Base-by-base conservation (phyloP, 176 grass and related monocot species). In the Echinochloa phyllopogon region DNA sequence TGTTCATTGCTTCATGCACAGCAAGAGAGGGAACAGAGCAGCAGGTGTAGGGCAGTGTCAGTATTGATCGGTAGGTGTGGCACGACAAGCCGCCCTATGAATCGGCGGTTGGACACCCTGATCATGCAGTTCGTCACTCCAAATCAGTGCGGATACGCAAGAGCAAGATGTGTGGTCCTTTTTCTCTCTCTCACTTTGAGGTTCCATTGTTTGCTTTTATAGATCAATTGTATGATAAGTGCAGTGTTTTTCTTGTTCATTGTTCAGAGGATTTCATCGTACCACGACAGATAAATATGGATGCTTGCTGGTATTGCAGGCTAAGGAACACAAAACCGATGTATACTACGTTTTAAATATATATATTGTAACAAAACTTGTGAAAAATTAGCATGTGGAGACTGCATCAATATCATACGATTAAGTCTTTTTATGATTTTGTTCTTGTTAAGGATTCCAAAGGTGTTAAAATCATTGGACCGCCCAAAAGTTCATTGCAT, bases 111-210 rank as follows among this genome's bases (percentile, higher is more conserved):
- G 67, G 52, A 72, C 42, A 11, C 40, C 13, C 65, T 21, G 80
- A 38, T 72, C 23, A 6, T 72, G 80, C 80, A 71, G 65, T n/a
- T 59, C 65, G 2, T 71, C 80, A 39, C 23, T 71, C 79, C 21
- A 20, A 71, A 58, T 58, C 52, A 14, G 38, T 44, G 51, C 15
- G 4, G 38, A 3, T 72, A 49, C 36, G 6, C 41, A 55, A 27
- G 16, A 69, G 6, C 41, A 55, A 27, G 16, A 69, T 70, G 65
- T 70, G 65, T 55, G 48, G 36, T 55, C 63, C 78, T 44, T 5
- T 36, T 24, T 24, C 4, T 6, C 37, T 12, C 10, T 49, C 13
- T 49, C 47, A 14, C 7, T 49, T 14, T 49, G 47, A 33, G 29
- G 29, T 33, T 33, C 29, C 29, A 33, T 33, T 33, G 29, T 33